Conservation (phyloP, 257 asterid species). For the Penstemon eatonii region DNA sequence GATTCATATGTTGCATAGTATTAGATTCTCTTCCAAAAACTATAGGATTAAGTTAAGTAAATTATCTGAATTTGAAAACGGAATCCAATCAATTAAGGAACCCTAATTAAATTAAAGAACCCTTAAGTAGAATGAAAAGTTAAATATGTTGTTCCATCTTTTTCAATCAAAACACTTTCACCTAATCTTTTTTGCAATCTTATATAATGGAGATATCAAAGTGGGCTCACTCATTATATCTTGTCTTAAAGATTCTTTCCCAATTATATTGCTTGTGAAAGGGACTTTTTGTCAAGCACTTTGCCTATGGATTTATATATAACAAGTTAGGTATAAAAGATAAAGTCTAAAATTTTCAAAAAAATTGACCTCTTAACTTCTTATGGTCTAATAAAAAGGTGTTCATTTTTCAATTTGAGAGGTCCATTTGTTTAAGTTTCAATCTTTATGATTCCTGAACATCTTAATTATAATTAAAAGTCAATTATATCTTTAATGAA, state of each 20-base stretch:
- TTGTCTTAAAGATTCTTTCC: slow-evolving; percentile 50
- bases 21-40: slow-evolving; percentile 29
- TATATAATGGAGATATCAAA: slow-evolving; percentile 13
- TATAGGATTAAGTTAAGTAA: slow-evolving; percentile 10
- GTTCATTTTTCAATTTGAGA: slow-evolving; percentile 6
- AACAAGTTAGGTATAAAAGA: not conserved
- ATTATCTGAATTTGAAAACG: slow-evolving; percentile 26
- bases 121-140: slow-evolving; percentile 26
- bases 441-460: not conserved
- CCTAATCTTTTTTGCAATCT: slow-evolving; percentile 26
- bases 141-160: slow-evolving; percentile 32
- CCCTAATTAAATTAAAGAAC: not conserved
- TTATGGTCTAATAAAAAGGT: slow-evolving; percentile 18
- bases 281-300: slow-evolving; percentile 44
- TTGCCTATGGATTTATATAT: slow-evolving; percentile 33
- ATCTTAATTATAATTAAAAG: not conserved
- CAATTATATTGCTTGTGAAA: slow-evolving; percentile 45
- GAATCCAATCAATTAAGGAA: slow-evolving; percentile 32
- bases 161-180: slow-evolving; percentile 21
- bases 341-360: not conserved
- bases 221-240: slow-evolving; percentile 39
- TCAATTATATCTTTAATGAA: not conserved
- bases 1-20: slow-evolving; percentile 26
- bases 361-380: slow-evolving; percentile 22
- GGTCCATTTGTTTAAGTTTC: not conserved